Evolutionary conservation across 108 stramenopile species (phyloP).

Genomic region (Aurantiochytrium sp.): DNA sequence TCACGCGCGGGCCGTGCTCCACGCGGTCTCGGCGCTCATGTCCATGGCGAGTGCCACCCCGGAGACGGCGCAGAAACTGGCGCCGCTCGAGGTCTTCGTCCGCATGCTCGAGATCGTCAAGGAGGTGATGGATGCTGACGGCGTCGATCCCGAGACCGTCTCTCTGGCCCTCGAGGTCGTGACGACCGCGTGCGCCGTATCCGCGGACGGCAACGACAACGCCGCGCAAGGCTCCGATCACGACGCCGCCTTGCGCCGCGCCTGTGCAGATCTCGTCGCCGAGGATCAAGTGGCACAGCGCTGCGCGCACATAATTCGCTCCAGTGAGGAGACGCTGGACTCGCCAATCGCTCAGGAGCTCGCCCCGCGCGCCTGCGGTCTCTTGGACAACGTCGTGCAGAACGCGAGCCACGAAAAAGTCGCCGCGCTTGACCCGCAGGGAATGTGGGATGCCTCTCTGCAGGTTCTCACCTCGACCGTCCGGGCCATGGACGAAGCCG

Average conservation of each 20-base stretch:
- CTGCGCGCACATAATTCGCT: not conserved
- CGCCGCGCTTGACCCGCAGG: not conserved
- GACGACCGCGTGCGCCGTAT: not conserved
- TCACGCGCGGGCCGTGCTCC: not conserved
- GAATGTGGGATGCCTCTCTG: not conserved
- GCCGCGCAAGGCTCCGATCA: not conserved
- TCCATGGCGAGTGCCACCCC: not conserved
- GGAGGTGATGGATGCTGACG: not conserved
- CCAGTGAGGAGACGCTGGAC: not conserved
- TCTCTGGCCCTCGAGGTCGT: not conserved
- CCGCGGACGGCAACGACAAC: not conserved
- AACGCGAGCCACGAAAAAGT: not conserved
- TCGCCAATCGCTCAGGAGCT: not conserved
- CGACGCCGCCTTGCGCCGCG: not conserved
- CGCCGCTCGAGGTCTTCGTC: not conserved
- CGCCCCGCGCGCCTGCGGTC: not conserved
- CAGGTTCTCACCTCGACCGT: not conserved
- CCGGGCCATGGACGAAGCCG: no score
- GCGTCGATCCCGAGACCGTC: not conserved
- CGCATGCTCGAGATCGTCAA: not conserved
- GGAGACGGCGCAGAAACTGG: not conserved
- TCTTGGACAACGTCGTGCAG: conserved; percentile 14
- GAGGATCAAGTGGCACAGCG: not conserved
- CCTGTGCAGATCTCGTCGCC: not conserved
- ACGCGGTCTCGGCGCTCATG: not conserved